These are phyloP conservation scores for Phytopythium helicoides DNA, from an alignment of 352 stramenopile species.

Conservation along the genomic window DNA sequence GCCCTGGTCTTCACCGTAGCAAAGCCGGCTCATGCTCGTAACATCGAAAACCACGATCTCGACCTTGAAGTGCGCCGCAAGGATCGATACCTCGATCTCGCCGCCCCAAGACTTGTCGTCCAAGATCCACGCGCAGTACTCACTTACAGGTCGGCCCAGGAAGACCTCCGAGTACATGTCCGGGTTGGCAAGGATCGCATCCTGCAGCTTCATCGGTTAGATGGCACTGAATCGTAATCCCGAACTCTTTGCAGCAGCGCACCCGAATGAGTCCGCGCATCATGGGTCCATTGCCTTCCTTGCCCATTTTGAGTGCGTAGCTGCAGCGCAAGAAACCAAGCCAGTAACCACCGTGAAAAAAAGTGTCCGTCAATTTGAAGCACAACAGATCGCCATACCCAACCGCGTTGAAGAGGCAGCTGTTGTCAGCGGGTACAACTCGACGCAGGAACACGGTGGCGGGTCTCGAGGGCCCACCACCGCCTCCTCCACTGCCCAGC, in stretches of 20 bases:
- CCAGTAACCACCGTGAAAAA: too few relatives aligned
- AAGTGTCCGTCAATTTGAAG: not conserved
- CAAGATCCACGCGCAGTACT: slow-evolving; percentile 86
- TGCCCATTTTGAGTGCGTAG: slow-evolving; percentile 63
- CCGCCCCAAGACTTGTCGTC: slow-evolving; percentile 82
- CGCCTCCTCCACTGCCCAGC: slow-evolving; percentile 14
- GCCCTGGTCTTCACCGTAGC: slow-evolving; percentile 79
- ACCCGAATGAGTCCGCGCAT: slow-evolving; percentile 74
- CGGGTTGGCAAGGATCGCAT: slow-evolving; percentile 62
- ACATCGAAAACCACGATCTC: slow-evolving; percentile 88
- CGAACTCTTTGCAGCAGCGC: not conserved
- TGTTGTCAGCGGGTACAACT: slow-evolving; percentile 83
- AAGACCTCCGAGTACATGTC: slow-evolving; percentile 75
- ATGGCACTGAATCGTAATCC: not conserved
- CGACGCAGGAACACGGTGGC: slow-evolving; percentile 64
- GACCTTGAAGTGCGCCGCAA: slow-evolving; percentile 72
- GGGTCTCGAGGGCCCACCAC: slow-evolving; percentile 10
- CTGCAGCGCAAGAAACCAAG: slow-evolving; percentile 13
- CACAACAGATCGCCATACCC: slow-evolving; percentile 25
- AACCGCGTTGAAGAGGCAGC: slow-evolving; percentile 86
- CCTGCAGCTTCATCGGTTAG: slow-evolving; percentile 11
- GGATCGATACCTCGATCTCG: slow-evolving; percentile 85
- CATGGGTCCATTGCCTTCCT: slow-evolving; percentile 46
- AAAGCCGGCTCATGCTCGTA: slow-evolving; percentile 81
- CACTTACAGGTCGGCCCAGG: slow-evolving; percentile 64